Evolutionary conservation across 1,284 basidiomycete species (phyloP).

Genomic region (Cutaneotrichosporon curvatum): DNA sequence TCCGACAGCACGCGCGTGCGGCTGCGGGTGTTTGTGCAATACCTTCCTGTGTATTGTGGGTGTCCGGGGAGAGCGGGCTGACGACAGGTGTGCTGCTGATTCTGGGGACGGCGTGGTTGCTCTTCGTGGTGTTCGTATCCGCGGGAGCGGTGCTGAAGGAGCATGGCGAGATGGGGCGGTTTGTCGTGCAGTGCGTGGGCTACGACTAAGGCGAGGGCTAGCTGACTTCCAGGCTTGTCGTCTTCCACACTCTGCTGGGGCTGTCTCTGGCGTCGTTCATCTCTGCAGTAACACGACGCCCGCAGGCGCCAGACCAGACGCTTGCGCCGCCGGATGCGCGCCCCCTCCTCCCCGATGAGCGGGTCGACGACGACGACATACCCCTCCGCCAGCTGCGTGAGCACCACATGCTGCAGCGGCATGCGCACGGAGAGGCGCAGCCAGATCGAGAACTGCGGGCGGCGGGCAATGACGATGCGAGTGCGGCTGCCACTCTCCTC

Average conservation of each 20-base stretch:
- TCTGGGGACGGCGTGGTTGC: slow-evolving; percentile 21
- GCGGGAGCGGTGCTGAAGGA: slow-evolving; percentile 22
- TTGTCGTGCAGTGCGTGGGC: slow-evolving; percentile 27
- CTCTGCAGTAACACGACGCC: slow-evolving; percentile 18
- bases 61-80: neutral
- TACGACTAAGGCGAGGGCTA: too few relatives aligned
- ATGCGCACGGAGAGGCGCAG: neutral
- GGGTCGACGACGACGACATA: slow-evolving; percentile 26
- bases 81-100: slow-evolving; percentile 16
- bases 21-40: neutral
- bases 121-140: slow-evolving; percentile 26
- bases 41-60: slow-evolving; percentile 5
- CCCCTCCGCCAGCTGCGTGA: slow-evolving; percentile 26
- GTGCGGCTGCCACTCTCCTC: slow-evolving; percentile 3
- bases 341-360: slow-evolving; percentile 12
- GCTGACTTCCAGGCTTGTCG: slow-evolving; percentile 15
- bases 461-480: slow-evolving; percentile 4
- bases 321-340: slow-evolving; percentile 23
- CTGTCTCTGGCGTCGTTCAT: slow-evolving; percentile 26
- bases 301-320: slow-evolving; percentile 25
- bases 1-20: neutral
- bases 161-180: slow-evolving; percentile 21
- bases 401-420: slow-evolving; percentile 1
- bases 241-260: slow-evolving; percentile 22
- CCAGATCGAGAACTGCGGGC: too few relatives aligned